These are phyloP conservation scores for Digitaria exilis DNA, from an alignment of 202 grass and related monocot species.

Conservation along the genomic window DNA sequence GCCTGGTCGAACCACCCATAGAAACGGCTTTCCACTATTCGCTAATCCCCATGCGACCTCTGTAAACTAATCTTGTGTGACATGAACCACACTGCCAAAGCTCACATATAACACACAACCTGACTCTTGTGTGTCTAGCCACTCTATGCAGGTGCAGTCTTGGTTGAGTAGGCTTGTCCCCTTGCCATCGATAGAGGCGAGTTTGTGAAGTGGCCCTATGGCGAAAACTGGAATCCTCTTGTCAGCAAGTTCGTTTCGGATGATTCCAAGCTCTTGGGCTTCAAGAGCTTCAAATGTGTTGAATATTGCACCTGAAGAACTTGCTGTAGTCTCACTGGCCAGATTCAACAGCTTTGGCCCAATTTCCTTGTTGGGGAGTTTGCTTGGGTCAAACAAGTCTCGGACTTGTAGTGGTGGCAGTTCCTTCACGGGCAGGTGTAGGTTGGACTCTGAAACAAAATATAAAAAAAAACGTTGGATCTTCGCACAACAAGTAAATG, in stretches of 20 bases:
- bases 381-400: constrained; percentile 37
- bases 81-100: constrained; percentile 46
- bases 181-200: neutral
- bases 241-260: constrained; percentile 18
- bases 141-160: constrained; percentile 49
- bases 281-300: constrained; percentile 55
- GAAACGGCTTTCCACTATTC: constrained; percentile 44
- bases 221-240: constrained; percentile 17
- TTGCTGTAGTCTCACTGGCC: neutral
- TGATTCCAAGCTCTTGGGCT: constrained; percentile 13
- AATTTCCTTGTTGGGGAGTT: neutral
- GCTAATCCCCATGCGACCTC: constrained; percentile 53
- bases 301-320: constrained; percentile 43
- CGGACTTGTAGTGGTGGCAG: constrained; percentile 51
- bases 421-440: constrained; percentile 35
- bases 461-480: neutral
- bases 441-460: constrained; percentile 40
- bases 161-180: constrained; percentile 12
- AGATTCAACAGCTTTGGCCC: constrained; percentile 1
- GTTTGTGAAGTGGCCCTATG: constrained; percentile 40
- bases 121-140: constrained; percentile 35
- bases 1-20: constrained; percentile 53
- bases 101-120: constrained; percentile 58
- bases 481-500: neutral
- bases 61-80: constrained; percentile 22